Percentiles rank a stretch among this genome's conserved stretches.
Evolutionary conservation across 805 yeast genomes (phyloP).

Genomic region (Groenewaldozyma tartarivorans): DNA sequence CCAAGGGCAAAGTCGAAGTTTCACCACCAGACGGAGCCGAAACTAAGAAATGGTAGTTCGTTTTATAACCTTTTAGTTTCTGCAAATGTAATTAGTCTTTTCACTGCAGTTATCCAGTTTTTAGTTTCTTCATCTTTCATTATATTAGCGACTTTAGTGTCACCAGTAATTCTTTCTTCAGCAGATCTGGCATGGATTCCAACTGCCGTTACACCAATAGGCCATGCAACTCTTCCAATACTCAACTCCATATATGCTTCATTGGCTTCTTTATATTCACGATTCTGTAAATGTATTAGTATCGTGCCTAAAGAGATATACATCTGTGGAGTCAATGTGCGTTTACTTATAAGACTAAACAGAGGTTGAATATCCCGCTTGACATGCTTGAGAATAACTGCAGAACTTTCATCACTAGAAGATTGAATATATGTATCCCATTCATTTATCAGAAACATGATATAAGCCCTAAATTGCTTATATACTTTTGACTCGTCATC

Average conservation of each 20-base stretch:
- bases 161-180: conserved; percentile 45
- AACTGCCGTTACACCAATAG: conserved; percentile 71
- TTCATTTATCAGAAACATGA: conserved; percentile 33
- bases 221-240: conserved; percentile 89
- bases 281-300: conserved; percentile 47
- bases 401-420: conserved; percentile 12
- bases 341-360: conserved; percentile 44
- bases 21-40: conserved; percentile 70
- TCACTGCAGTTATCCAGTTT: conserved; percentile 66
- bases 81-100: conserved; percentile 56
- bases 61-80: conserved; percentile 21
- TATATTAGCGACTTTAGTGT: conserved; percentile 45
- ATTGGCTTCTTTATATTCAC: conserved; percentile 43
- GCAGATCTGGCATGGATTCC: conserved; percentile 73
- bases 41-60: conserved; percentile 33
- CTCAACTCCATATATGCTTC: conserved; percentile 67
- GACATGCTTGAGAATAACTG: conserved; percentile 35
- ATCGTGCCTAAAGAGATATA: conserved; percentile 51
- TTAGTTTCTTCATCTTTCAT: conserved; percentile 71
- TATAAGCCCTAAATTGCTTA: conserved; percentile 38
- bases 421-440: conserved; percentile 29
- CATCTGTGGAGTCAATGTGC: conserved; percentile 31
- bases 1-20: conserved; percentile 50
- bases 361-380: conserved; percentile 41
- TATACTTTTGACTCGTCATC: conserved; percentile 30